Conservation (phyloP, 352 stramenopile species). For the Pythium graminicola region DNA sequence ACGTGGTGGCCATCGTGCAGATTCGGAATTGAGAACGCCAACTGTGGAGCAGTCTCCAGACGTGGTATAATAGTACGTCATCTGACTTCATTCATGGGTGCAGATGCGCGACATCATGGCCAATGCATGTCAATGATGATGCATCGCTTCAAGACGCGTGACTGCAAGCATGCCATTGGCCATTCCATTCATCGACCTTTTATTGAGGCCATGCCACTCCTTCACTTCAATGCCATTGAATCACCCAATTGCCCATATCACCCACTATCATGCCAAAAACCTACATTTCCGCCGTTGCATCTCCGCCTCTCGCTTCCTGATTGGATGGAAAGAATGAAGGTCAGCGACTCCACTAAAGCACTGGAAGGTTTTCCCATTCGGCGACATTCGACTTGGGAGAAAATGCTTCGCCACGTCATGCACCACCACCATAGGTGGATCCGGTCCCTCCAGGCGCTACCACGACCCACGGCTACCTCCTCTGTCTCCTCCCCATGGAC, state of each 20-base stretch:
- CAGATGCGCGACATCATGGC: not conserved
- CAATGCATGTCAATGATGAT: constrained; percentile 2
- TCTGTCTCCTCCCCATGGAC: not conserved
- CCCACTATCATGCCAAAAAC: not conserved
- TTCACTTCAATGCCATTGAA: not conserved
- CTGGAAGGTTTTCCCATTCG: no score
- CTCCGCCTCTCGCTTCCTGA: constrained; percentile 7
- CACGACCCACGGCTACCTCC: not conserved
- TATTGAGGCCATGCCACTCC: constrained; percentile 16
- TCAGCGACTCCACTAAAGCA: no score
- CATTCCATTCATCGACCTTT: not conserved
- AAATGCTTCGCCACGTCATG: constrained; percentile 4
- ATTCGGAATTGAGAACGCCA: not conserved
- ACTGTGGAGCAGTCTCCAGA: not conserved
- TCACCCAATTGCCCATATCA: constrained; percentile 6
- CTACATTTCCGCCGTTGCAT: constrained; percentile 21
- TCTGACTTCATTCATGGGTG: not conserved
- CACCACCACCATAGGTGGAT: not conserved
- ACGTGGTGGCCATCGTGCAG: constrained; percentile 13
- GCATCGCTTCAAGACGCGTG: not conserved
- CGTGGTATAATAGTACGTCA: not conserved
- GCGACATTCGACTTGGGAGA: not conserved
- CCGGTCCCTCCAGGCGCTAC: constrained; percentile 4
- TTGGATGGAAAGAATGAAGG: constrained; percentile 8
- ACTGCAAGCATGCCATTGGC: constrained; percentile 1